These are phyloP conservation scores for Echites panduratus DNA, from an alignment of 257 asterid genomes.

Conservation along the genomic window DNA sequence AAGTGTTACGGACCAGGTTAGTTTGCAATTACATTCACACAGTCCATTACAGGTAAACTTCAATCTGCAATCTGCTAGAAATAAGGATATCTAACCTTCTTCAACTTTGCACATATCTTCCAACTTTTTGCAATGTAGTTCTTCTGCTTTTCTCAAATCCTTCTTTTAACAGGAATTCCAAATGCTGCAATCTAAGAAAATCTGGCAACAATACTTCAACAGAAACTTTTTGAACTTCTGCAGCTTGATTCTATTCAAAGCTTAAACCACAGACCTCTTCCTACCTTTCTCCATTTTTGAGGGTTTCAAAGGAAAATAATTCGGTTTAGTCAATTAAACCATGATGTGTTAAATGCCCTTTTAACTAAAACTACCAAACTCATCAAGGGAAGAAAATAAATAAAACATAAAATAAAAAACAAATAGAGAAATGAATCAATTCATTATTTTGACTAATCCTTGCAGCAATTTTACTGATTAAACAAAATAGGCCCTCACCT, in stretches of 20 bases:
- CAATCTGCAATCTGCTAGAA: not conserved
- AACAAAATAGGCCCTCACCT: slow-evolving; percentile 25
- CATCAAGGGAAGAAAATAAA: not conserved
- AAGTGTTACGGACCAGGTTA: not conserved
- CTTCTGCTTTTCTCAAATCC: not conserved
- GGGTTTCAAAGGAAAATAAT: not conserved
- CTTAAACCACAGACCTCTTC: not conserved
- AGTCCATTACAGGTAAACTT: not conserved
- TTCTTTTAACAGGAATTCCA: not conserved
- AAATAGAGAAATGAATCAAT: slow-evolving; percentile 21
- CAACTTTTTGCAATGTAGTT: not conserved
- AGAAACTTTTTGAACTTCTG: not conserved
- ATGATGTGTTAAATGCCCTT: not conserved
- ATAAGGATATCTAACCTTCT: not conserved
- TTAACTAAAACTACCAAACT: not conserved
- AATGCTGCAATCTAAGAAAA: not conserved
- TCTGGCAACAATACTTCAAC: not conserved
- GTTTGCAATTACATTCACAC: not conserved
- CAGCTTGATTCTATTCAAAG: not conserved
- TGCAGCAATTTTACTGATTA: slow-evolving; percentile 15
- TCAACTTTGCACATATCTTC: not conserved
- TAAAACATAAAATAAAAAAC: not conserved
- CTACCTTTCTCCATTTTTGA: no score
- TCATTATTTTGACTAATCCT: slow-evolving; percentile 24
- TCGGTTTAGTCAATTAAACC: not conserved